Percentiles rank a stretch among this genome's conserved stretches.
Conservation (phyloP, 768 basidiomycete species). For the Suillus spraguei region DNA sequence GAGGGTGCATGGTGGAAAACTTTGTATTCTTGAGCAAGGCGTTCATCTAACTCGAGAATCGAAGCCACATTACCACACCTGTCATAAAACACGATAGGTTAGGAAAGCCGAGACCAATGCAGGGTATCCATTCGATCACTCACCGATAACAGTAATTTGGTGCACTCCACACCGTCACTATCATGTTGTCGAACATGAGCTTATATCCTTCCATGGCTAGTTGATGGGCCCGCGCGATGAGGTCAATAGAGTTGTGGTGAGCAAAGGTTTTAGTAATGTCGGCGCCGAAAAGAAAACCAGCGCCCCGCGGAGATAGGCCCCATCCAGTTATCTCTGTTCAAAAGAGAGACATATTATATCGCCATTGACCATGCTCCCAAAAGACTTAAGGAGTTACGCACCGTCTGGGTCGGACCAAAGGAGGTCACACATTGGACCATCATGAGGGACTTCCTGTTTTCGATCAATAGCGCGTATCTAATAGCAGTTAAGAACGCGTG, state of each 20-base stretch:
- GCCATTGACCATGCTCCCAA: slow-evolving; percentile 7
- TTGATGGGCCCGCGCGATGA: slow-evolving; percentile 97
- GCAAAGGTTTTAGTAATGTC: slow-evolving; percentile 91
- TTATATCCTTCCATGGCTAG: slow-evolving; percentile 98
- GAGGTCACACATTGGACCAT: slow-evolving; percentile 98
- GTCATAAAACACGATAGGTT: slow-evolving; percentile 19
- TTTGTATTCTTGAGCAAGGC: slow-evolving; percentile 93
- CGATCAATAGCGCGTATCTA: slow-evolving; percentile 94
- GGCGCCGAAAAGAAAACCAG: slow-evolving; percentile 92
- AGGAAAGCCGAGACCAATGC: slow-evolving; percentile 21
- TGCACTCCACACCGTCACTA: slow-evolving; percentile 98
- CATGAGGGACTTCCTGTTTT: slow-evolving; percentile 97
- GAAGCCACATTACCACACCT: slow-evolving; percentile 97
- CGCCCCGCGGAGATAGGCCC: slow-evolving; percentile 97
- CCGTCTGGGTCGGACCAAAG: slow-evolving; percentile 99
- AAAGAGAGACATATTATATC: slow-evolving; percentile 23
- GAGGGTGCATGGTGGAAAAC: slow-evolving; percentile 91
- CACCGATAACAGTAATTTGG: slow-evolving; percentile 98
- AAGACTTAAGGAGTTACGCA: slow-evolving; percentile 34
- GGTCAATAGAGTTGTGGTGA: slow-evolving; percentile 89
- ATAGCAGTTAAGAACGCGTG: slow-evolving; percentile 8
- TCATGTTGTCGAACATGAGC: slow-evolving; percentile 93
- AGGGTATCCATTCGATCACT: slow-evolving; percentile 25
- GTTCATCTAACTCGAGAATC: slow-evolving; percentile 91
- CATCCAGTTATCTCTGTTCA: slow-evolving; percentile 83